Conservation (phyloP, 805 yeast genomes). For the Suhomyces sp. region DNA sequence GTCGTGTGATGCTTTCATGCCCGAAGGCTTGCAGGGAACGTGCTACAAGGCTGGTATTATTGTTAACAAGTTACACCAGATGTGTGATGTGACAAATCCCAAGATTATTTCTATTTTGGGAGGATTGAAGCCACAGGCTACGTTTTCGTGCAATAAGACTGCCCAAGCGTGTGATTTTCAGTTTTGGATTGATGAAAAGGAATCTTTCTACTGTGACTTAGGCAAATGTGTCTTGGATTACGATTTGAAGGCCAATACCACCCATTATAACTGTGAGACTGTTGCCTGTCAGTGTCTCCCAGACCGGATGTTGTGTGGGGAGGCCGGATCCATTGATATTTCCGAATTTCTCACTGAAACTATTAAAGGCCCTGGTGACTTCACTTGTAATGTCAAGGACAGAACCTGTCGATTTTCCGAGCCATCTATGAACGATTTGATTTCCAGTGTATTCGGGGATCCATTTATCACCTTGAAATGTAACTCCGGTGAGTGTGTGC, state of each 20-base stretch:
- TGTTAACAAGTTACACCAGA: slow-evolving; percentile 78
- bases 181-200: slow-evolving; percentile 91
- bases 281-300: slow-evolving; percentile 90
- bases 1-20: slow-evolving; percentile 85
- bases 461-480: slow-evolving; percentile 81
- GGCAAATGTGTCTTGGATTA: slow-evolving; percentile 67
- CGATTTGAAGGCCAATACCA: slow-evolving; percentile 59
- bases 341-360: slow-evolving; percentile 90
- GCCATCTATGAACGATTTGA: slow-evolving; percentile 93
- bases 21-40: slow-evolving; percentile 80
- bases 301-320: slow-evolving; percentile 91
- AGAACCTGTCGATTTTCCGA: slow-evolving; percentile 79
- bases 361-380: slow-evolving; percentile 90
- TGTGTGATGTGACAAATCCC: slow-evolving; percentile 90
- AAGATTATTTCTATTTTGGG: slow-evolving; percentile 78
- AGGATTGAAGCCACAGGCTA: slow-evolving; percentile 86
- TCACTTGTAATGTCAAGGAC: slow-evolving; percentile 67
- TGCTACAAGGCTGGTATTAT: slow-evolving; percentile 85
- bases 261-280: slow-evolving; percentile 74
- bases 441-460: slow-evolving; percentile 92
- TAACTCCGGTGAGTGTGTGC: slow-evolving; percentile 86
- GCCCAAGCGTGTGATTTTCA: slow-evolving; percentile 77
- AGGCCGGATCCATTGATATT: slow-evolving; percentile 89
- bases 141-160: slow-evolving; percentile 80
- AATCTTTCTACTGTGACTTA: slow-evolving; percentile 88